Percentiles rank a stretch among this genome's conserved stretches.
These are phyloP conservation scores for Cyberlindnera euphorbiae DNA, from an alignment of 805 yeast genomes.

Conservation along the genomic window DNA sequence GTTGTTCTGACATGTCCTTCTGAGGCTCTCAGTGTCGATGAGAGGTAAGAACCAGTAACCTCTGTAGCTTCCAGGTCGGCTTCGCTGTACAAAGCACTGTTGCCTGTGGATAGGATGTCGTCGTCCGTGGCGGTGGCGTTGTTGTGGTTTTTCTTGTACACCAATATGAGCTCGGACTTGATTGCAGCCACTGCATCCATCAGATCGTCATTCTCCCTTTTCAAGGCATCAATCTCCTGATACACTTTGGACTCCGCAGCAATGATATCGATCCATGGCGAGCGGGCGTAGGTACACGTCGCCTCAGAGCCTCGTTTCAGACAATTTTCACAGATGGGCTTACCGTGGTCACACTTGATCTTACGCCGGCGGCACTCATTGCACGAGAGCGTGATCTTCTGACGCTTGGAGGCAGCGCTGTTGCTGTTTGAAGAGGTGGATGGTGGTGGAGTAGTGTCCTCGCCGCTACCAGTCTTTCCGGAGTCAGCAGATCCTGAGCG, in stretches of 20 bases:
- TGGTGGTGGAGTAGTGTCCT: background rate
- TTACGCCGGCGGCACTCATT: constrained; percentile 21
- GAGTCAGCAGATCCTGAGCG: no score
- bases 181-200: constrained; percentile 13
- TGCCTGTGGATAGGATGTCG: constrained; percentile 8
- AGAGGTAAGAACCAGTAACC: constrained; percentile 4
- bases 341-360: constrained; percentile 21
- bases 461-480: no score
- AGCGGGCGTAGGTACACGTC: constrained; percentile 14
- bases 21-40: background rate
- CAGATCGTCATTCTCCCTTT: constrained; percentile 17
- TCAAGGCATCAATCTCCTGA: constrained; percentile 19
- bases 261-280: constrained; percentile 22
- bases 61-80: constrained; percentile 5
- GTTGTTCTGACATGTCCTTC: no score
- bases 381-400: constrained; percentile 18
- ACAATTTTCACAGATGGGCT: constrained; percentile 19
- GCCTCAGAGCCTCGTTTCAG: constrained; percentile 12
- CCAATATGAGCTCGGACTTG: constrained; percentile 12
- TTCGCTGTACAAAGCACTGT: constrained; percentile 4
- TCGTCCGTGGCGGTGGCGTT: constrained; percentile 7
- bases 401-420: constrained; percentile 9
- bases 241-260: constrained; percentile 19
- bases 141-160: constrained; percentile 15
- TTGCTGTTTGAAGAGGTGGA: background rate